Evolutionary conservation across 176 grass and related monocot species (phyloP).

Genomic region (Phoenix dactylifera): DNA sequence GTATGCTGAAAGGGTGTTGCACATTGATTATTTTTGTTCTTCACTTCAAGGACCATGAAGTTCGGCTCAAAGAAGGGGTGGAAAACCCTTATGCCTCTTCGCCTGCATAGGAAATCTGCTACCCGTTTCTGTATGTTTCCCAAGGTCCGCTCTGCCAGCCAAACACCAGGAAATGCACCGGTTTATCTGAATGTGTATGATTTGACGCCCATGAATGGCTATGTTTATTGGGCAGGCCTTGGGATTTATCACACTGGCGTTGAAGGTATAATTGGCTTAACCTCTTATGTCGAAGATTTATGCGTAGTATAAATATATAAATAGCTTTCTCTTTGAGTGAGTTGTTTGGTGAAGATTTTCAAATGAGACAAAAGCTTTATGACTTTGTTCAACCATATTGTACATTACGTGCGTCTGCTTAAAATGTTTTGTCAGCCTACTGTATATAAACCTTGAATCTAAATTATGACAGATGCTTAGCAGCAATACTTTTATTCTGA

Average conservation of each 20-base stretch:
- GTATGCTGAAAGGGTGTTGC: too few species aligned
- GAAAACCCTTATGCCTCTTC: slow-evolving; percentile 77
- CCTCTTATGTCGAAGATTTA: too few species aligned
- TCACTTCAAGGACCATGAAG: slow-evolving; percentile 65
- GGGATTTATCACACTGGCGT: slow-evolving; percentile 95
- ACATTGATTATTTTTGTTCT: slow-evolving; percentile 1
- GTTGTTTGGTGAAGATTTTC: too few species aligned
- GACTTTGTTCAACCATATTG: too few species aligned
- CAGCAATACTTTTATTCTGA: too few species aligned
- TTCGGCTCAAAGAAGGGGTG: slow-evolving; percentile 67
- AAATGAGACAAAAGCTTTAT: too few species aligned
- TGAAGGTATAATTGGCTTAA: slow-evolving; percentile 50
- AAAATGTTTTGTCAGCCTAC: too few species aligned
- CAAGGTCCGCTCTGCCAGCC: slow-evolving; percentile 55
- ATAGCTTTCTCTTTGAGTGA: too few species aligned
- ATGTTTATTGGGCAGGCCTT: slow-evolving; percentile 87
- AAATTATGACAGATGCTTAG: too few species aligned
- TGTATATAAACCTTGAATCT: too few species aligned
- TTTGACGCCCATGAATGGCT: slow-evolving; percentile 92
- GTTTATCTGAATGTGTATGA: slow-evolving; percentile 99
- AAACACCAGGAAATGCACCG: slow-evolving; percentile 51
- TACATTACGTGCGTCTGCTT: too few species aligned
- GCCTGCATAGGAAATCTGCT: slow-evolving; percentile 50
- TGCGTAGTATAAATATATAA: too few species aligned
- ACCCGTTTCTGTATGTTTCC: slow-evolving; percentile 74